Conservation (phyloP, 192 early-diverging fungal species). For the Linnemannia hyalina region DNA sequence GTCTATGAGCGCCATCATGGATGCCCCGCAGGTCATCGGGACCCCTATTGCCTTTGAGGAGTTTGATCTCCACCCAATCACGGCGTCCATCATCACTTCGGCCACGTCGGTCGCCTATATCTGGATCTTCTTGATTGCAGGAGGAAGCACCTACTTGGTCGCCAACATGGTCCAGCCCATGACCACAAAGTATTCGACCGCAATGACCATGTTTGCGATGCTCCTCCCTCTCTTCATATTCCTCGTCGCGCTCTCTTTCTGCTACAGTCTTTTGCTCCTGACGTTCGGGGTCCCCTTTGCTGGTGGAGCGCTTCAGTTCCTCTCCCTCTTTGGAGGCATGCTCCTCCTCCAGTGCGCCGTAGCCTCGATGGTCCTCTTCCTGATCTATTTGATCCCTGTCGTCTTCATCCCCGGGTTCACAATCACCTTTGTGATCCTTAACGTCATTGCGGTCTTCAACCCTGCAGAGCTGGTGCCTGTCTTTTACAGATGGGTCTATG, state of each 20-base stretch:
- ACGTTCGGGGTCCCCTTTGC: conserved; percentile 40
- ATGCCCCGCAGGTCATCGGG: conserved; percentile 33
- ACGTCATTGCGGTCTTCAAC: conserved; percentile 56
- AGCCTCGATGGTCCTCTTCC: conserved; percentile 43
- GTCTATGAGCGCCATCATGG: not conserved
- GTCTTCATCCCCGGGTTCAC: conserved; percentile 42
- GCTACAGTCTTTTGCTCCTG: conserved; percentile 31
- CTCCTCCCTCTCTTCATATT: conserved; percentile 23
- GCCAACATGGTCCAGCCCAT: conserved; percentile 44
- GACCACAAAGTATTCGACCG: conserved; percentile 14
- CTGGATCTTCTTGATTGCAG: conserved; percentile 52
- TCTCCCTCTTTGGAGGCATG: conserved; percentile 48
- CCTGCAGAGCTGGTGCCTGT: conserved; percentile 51
- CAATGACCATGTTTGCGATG: conserved; percentile 24
- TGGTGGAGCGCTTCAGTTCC: conserved; percentile 27
- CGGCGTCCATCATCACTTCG: conserved; percentile 43
- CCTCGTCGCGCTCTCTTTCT: conserved; percentile 22
- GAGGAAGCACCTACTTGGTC: conserved; percentile 48
- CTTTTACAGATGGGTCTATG: conserved; percentile 58
- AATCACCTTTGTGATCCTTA: conserved; percentile 52
- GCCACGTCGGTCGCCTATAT: conserved; percentile 50
- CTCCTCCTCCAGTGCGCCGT: conserved; percentile 38
- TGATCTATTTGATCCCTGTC: conserved; percentile 48
- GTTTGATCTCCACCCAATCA: conserved; percentile 39
- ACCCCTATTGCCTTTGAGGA: conserved; percentile 50